Conservation (phyloP, 1,284 basidiomycete genomes). For the Sparassis latifolia region DNA sequence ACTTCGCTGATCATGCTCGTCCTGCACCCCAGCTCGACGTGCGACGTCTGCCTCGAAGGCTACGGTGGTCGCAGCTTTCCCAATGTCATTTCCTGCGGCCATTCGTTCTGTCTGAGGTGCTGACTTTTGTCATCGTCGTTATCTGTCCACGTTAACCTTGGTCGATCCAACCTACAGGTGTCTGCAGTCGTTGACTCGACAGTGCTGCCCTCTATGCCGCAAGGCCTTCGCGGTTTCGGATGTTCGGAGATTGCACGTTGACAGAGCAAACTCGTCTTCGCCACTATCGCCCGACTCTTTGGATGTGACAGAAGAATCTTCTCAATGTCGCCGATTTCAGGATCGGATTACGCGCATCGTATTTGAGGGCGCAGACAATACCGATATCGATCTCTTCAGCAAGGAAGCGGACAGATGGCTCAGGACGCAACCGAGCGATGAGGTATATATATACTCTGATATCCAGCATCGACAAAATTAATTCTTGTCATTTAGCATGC, state of each 20-base stretch:
- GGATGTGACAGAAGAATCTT: conserved; percentile 15
- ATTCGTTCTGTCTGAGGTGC: conserved; percentile 34
- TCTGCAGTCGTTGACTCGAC: conserved; percentile 17
- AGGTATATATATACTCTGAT: conserved; percentile 21
- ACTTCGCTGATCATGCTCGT: conserved; percentile 33
- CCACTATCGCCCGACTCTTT: conserved; percentile 12
- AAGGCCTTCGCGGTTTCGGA: conserved; percentile 15
- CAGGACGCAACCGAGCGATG: conserved; percentile 26
- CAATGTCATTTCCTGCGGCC: conserved; percentile 38
- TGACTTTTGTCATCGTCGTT: conserved; percentile 4
- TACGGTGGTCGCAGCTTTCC: conserved; percentile 31
- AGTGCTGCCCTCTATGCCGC: conserved; percentile 24
- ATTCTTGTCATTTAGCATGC: conserved; percentile 8
- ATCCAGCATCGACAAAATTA: too few species aligned
- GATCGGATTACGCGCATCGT: conserved; percentile 31
- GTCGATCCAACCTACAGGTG: conserved; percentile 14
- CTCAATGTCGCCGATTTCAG: conserved; percentile 26
- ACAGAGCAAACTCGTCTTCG: conserved; percentile 17
- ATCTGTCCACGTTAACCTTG: background rate
- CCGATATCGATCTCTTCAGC: conserved; percentile 30
- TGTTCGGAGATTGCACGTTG: conserved; percentile 21
- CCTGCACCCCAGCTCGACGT: conserved; percentile 36
- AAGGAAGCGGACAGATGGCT: conserved; percentile 32
- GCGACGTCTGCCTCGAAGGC: conserved; percentile 42
- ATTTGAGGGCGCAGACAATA: conserved; percentile 28